phyloP scores from a whole-genome alignment of 2,329 filamentous ascomycete genomes.

The Chaetothyriales sp. region DNA sequence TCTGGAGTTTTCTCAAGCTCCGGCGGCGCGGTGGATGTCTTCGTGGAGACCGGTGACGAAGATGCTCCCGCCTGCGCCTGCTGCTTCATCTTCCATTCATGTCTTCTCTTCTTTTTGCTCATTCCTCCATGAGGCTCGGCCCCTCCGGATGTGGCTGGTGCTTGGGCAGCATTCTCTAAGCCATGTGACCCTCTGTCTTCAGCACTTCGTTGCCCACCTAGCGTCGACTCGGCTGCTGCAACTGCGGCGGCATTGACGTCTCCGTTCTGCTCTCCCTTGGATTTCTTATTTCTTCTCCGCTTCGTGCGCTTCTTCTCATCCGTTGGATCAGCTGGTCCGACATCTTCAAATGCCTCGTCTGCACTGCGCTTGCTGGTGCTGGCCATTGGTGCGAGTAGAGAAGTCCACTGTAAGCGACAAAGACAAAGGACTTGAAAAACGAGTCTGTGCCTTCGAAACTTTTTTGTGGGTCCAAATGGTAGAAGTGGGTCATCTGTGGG shows the following conservation, averaged over 20 bases:
- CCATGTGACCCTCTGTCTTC: background rate
- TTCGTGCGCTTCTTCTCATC: conserved; percentile 21
- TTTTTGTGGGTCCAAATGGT: background rate
- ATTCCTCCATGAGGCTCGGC: background rate
- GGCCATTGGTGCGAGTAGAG: conserved; percentile 4
- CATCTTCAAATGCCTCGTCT: conserved; percentile 9
- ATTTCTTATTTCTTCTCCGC: conserved; percentile 16
- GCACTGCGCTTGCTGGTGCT: conserved; percentile 9
- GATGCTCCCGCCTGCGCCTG: background rate
- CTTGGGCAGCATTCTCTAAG: background rate
- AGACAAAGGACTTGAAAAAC: background rate
- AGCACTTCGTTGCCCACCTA: background rate
- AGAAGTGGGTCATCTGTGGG: background rate
- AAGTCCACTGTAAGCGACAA: background rate
- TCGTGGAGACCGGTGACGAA: background rate
- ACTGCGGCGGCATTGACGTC: background rate
- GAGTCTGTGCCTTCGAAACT: background rate
- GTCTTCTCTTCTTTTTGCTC: background rate
- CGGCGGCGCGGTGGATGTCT: background rate
- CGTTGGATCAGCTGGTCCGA: conserved; percentile 17
- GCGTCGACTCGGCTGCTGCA: background rate
- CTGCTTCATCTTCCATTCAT: background rate
- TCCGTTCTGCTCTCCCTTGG: background rate
- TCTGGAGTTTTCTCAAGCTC: background rate
- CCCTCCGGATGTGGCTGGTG: background rate